Evolutionary conservation across 768 basidiomycete species (phyloP).

Genomic region (Suillus subalutaceus): DNA sequence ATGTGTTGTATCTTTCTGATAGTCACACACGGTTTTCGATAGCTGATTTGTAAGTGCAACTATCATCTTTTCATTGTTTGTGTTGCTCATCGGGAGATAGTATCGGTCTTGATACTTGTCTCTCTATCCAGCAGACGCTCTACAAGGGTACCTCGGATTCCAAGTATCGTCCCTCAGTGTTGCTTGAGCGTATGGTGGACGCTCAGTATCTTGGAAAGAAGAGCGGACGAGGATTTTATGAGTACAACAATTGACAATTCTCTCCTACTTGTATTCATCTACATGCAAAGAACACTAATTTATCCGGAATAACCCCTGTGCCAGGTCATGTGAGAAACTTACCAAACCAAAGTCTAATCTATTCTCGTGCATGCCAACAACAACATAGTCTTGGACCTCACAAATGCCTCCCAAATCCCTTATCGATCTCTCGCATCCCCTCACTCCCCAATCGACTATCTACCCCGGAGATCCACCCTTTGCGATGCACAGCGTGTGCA

Average conservation of each 20-base stretch:
- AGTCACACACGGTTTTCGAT: not conserved
- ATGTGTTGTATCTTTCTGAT: constrained; percentile 11
- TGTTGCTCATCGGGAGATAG: constrained; percentile 40
- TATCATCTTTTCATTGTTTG: not conserved
- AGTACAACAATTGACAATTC: constrained; percentile 50
- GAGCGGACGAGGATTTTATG: constrained; percentile 94
- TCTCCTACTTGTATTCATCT: constrained; percentile 3
- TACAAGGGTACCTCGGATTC: constrained; percentile 90
- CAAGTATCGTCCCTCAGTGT: constrained; percentile 90
- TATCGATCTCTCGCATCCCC: constrained; percentile 31
- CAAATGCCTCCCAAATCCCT: constrained; percentile 24
- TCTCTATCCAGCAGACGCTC: constrained; percentile 89
- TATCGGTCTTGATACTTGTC: constrained; percentile 97
- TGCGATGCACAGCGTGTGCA: constrained; percentile 25
- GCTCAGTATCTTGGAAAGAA: constrained; percentile 94
- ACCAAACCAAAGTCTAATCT: not conserved
- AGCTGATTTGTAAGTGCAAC: constrained; percentile 36
- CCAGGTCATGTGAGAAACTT: constrained; percentile 1
- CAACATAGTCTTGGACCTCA: not conserved
- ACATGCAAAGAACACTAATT: not conserved
- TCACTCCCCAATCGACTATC: constrained; percentile 25
- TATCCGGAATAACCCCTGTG: not conserved
- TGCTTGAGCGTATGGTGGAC: constrained; percentile 95
- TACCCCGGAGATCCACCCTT: constrained; percentile 33
- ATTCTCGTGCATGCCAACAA: not conserved